Evolutionary conservation across 2,329 filamentous ascomycete species (phyloP).

Genomic region (Fusarium sp.): DNA sequence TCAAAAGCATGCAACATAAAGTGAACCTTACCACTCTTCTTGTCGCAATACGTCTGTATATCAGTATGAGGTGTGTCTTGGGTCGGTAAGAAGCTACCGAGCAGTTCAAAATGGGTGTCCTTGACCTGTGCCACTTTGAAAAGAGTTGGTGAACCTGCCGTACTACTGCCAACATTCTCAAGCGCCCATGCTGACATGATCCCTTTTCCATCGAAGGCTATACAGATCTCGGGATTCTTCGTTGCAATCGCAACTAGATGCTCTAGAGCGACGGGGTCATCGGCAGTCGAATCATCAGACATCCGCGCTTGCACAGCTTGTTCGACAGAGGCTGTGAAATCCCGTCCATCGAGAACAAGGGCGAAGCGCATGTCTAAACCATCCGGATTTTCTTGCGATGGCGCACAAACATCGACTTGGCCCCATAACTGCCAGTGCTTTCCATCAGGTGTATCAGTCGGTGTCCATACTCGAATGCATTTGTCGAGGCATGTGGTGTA

Average conservation of each 20-base stretch:
- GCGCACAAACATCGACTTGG: slow-evolving; percentile 79
- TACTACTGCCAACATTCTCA: slow-evolving; percentile 83
- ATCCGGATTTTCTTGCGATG: slow-evolving; percentile 66
- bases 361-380: slow-evolving; percentile 56
- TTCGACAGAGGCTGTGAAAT: slow-evolving; percentile 83
- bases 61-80: slow-evolving; percentile 66
- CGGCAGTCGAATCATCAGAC: slow-evolving; percentile 68
- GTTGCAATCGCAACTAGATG: slow-evolving; percentile 90
- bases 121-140: slow-evolving; percentile 89
- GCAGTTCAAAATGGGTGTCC: slow-evolving; percentile 63
- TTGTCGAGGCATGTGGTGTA: slow-evolving; percentile 91
- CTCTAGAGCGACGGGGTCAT: slow-evolving; percentile 77
- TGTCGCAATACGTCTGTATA: slow-evolving; percentile 79
- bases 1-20: slow-evolving; percentile 87
- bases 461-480: slow-evolving; percentile 84
- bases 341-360: slow-evolving; percentile 84
- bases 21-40: slow-evolving; percentile 72
- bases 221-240: slow-evolving; percentile 85
- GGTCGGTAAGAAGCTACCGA: slow-evolving; percentile 51
- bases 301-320: slow-evolving; percentile 73
- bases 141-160: slow-evolving; percentile 74
- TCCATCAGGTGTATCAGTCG: slow-evolving; percentile 76
- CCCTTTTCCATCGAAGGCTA: slow-evolving; percentile 85
- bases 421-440: slow-evolving; percentile 84
- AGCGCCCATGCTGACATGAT: slow-evolving; percentile 93